phyloP scores from a whole-genome alignment of 2,329 filamentous ascomycete species.

The Fusarium oxysporum region DNA sequence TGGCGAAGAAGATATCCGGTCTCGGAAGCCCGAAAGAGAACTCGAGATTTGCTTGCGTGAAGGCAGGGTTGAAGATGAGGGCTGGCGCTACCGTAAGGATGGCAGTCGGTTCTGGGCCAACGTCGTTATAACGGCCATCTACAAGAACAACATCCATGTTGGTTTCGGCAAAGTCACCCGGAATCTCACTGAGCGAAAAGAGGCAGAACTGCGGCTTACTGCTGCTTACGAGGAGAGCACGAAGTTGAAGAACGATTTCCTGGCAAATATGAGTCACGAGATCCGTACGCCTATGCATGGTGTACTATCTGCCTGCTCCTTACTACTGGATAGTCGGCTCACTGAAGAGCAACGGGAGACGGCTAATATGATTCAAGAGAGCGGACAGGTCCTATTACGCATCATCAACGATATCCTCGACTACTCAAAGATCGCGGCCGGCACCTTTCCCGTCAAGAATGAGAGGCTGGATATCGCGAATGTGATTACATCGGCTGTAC shows the following conservation, averaged over 20 bases:
- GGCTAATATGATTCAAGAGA: slow-evolving; percentile 10
- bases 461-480: not conserved
- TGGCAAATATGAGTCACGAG: slow-evolving; percentile 12
- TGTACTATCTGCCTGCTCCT: not conserved
- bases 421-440: slow-evolving; percentile 1
- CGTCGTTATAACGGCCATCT: slow-evolving; percentile 5
- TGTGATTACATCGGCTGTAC: not conserved
- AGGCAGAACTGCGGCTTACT: not conserved
- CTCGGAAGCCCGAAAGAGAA: slow-evolving; percentile 2
- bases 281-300: slow-evolving; percentile 14
- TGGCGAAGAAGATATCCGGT: slow-evolving; percentile 4
- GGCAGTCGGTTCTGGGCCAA: slow-evolving; percentile 11
- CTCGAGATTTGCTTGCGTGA: slow-evolving; percentile 10
- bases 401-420: slow-evolving; percentile 16
- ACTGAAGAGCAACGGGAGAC: slow-evolving; percentile 11
- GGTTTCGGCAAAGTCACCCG: slow-evolving; percentile 8
- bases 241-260: slow-evolving; percentile 1
- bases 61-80: slow-evolving; percentile 5
- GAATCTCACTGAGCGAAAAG: slow-evolving; percentile 8
- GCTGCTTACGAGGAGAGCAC: slow-evolving; percentile 13
- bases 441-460: not conserved
- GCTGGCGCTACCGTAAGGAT: slow-evolving; percentile 13
- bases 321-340: not conserved
- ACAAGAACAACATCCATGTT: slow-evolving; percentile 6
- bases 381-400: not conserved